phyloP scores from a whole-genome alignment of 2,329 filamentous ascomycete genomes.

The Paraconiothyrium sp. region DNA sequence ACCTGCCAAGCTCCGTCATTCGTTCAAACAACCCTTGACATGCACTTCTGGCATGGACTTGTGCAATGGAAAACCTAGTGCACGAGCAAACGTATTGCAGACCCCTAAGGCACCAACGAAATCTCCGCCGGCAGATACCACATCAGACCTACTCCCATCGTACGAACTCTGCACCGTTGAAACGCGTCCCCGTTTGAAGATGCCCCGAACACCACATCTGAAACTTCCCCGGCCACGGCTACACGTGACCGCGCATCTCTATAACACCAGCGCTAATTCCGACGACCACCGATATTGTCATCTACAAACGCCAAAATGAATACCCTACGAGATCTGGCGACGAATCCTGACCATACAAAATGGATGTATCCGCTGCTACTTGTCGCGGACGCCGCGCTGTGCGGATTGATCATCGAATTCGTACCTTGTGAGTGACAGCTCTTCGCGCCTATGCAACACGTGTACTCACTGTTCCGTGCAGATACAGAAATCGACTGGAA shows the following conservation, averaged over 20 bases:
- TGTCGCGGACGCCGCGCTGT: constrained; percentile 75
- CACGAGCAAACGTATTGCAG: neutral
- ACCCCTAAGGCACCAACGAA: constrained; percentile 1
- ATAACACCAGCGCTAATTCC: constrained; percentile 23
- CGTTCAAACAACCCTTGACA: too few relatives aligned
- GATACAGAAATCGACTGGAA: constrained; percentile 99
- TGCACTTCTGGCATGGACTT: too few relatives aligned
- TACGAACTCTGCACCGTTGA: constrained; percentile 35
- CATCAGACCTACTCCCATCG: constrained; percentile 21
- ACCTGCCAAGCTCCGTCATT: too few relatives aligned
- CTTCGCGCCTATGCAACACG: constrained; percentile 70
- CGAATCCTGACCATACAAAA: constrained; percentile 65
- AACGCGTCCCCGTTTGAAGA: constrained; percentile 37
- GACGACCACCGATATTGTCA: constrained; percentile 10
- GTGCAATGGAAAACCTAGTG: neutral
- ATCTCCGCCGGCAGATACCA: constrained; percentile 8
- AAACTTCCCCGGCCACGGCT: constrained; percentile 19
- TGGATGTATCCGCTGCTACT: constrained; percentile 75
- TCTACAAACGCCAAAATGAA: constrained; percentile 22
- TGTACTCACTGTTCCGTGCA: constrained; percentile 43
- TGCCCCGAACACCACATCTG: constrained; percentile 18
- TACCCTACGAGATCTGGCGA: constrained; percentile 52
- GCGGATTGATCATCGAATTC: constrained; percentile 78
- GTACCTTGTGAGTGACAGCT: constrained; percentile 78
- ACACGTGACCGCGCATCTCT: constrained; percentile 19